Base-by-base conservation (phyloP, 176 grass and related monocot species). In the Eleusine indica region DNA sequence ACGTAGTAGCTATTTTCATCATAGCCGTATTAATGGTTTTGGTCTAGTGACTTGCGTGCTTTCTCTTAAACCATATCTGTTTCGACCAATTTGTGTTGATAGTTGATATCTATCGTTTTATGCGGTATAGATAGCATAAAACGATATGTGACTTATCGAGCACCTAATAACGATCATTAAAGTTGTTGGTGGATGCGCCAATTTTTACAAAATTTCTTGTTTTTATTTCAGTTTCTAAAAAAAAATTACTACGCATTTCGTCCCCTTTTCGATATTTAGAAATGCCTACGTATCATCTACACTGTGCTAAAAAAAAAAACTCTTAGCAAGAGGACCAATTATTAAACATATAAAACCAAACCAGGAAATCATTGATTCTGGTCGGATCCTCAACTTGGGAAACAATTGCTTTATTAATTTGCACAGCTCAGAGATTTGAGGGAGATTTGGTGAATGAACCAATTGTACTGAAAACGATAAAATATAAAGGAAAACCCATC, bases 401-500 rank as follows among this genome's bases (percentile, higher is more conserved):
- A 84, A 18, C 40, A 46, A 56, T 39, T 14, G 3, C 14, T 30
- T 3, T 21, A 84, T 80, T 70, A 75, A 51, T 75, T 40, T 49
- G 12, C 37, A 68, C 76, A 84, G 12, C 81, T 74, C 49, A 25
- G 13, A 9, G 68, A 86, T 80, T 68, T 43, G 49, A 3, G 1
- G 6, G 76, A 66, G 84, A 86, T 86, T 65, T 41, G 76, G n/a
- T 66, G 84, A 73, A 73, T 71, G 69, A 4, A 64, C 47, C 25
- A 57, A 70, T 46, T 71, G 66, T 7, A 38, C 63, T 39, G 9
- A 12, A 76, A 58, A 68, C 4, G 21, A 10, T 62, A 21, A 75
- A 69, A 58, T 21, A 4, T 54, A 54, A 73, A 81, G 16, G 61
- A 87, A 47, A 47, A 30, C 52, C 61, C 21, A 22, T 77, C 66